Base-by-base conservation (phyloP, 164 flowering plant genomes). In the Warburgia ugandensis region DNA sequence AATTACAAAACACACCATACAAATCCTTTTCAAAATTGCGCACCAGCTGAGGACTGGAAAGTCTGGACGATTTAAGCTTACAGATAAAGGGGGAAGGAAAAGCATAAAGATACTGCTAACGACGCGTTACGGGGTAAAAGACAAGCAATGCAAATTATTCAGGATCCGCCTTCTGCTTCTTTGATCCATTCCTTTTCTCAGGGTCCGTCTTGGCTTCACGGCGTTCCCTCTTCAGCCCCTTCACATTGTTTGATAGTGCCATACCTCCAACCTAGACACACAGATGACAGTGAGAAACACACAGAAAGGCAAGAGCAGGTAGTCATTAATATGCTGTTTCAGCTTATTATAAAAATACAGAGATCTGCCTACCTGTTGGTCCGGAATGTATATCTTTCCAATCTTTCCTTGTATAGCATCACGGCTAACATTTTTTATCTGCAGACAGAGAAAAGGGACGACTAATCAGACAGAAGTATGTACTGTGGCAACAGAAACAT, bases 311-410 rank as follows among this genome's bases (percentile, higher is more conserved):
- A n/a, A n/a, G n/a, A n/a, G n/a, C n/a, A n/a, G n/a, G n/a, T n/a
- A n/a, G n/a, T n/a, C n/a, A n/a, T n/a, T n/a, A n/a, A n/a, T n/a
- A n/a, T n/a, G n/a, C n/a, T n/a, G n/a, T n/a, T n/a, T n/a, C n/a
- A n/a, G n/a, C n/a, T n/a, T n/a, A n/a, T n/a, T n/a, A n/a, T n/a
- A n/a, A n/a, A n/a, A n/a, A n/a, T n/a, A n/a, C n/a, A n/a, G n/a
- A n/a, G n/a, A n/a, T 4, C 41, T 3, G 23, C 54, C 26, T 47
- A 85, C 96, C 95, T 92, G 60, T 63, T 92, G 96, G 41, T 92
- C 81, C 8, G 98, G 98, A 40, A 92, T 73, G 55, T 83, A 87
- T 32, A 88, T 72, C 81, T 74, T 83, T 37, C 95, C 96, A 45
- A 73, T 54, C 62, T 62, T 88, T 10, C 98, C 96, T 23, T 69